phyloP scores from a whole-genome alignment of 768 basidiomycete genomes.

The Austroboletus festivus region DNA sequence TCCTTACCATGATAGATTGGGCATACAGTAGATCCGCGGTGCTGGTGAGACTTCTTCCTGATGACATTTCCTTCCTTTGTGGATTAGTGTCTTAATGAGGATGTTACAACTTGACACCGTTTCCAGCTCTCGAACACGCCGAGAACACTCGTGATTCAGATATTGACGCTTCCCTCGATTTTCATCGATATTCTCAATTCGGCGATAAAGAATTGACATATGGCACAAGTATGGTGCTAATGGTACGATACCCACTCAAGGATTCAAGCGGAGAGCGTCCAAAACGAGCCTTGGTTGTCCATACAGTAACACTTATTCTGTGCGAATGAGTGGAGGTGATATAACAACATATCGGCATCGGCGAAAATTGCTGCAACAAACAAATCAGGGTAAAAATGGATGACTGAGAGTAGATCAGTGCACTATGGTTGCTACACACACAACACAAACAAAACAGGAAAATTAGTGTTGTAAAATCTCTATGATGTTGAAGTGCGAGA shows the following conservation, averaged over 20 bases:
- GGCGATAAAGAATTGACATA: neutral
- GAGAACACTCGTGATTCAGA: neutral
- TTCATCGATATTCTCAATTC: neutral
- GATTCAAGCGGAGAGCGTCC: neutral
- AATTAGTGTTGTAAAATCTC: constrained; percentile 10
- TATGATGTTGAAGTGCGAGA: constrained; percentile 24
- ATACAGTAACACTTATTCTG: constrained; percentile 17
- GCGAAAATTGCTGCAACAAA: constrained; percentile 20
- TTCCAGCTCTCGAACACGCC: neutral
- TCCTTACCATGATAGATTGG: too few species aligned
- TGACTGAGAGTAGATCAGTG: constrained; percentile 15
- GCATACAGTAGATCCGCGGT: too few species aligned
- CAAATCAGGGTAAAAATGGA: constrained; percentile 12
- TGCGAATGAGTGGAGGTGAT: constrained; percentile 8
- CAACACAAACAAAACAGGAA: constrained; percentile 7
- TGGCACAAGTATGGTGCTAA: too few species aligned
- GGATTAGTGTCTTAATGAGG: neutral
- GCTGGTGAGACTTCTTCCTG: too few species aligned
- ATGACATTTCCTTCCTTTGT: neutral
- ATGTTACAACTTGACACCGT: neutral
- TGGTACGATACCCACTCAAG: neutral
- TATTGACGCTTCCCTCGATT: neutral
- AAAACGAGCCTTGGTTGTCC: constrained; percentile 13
- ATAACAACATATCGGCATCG: constrained; percentile 18
- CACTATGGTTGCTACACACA: constrained; percentile 21